Base-by-base conservation (phyloP, 176 grass and related monocot species). In the Musa schizocarpa region DNA sequence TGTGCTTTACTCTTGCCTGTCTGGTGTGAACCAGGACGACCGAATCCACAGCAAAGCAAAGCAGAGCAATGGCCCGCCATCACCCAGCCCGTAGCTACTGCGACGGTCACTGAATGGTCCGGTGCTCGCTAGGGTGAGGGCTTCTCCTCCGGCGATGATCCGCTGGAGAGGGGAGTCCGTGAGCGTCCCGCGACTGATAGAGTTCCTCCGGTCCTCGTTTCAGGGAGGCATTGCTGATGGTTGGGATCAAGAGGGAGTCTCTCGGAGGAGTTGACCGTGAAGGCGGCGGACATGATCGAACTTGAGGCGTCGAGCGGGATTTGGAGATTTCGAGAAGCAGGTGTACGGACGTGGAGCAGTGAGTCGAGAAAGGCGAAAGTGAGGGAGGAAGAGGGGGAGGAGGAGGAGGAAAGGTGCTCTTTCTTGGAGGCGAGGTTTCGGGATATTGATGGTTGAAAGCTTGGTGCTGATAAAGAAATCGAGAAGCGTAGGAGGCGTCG, bases 281-380 rank as follows among this genome's bases (percentile, higher is more conserved):
- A 57, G 68, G 79, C 64, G 20, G 84, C 62, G 16, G 84, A 86
- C 55, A 81, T 64, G 53, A n/a, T 77, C 17, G 81, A 86, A 48
- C 68, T 86, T 22, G 80, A 89, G 67, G 80, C 69, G 4, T 92
- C 54, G 83, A 92, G 58, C 9, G 72, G 25, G 87, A 88, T 59
- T 82, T 89, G 49, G 56, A 49, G 19, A 20, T 20, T 80, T 16
- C 73, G 26, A 51, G 68, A n/a, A 80, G 56, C 69, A 22, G n/a
- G 21, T 53, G 27, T 10, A 12, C 56, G 49, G 69, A 72, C 9
- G 16, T 73, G 13, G 54, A 63, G 8, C n/a, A 52, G 43, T 56
- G 21, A 52, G 24, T 20, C 21, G 52, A 27, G 13, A 61, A 80
- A 13, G 13, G 54, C 4, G 67, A 59, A 23, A 69, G 65, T 23